Evolutionary conservation across 192 early-diverging fungal species (phyloP), one percentile per base, ranked within the genome.

Genomic region (Mortierella antarctica): DNA sequence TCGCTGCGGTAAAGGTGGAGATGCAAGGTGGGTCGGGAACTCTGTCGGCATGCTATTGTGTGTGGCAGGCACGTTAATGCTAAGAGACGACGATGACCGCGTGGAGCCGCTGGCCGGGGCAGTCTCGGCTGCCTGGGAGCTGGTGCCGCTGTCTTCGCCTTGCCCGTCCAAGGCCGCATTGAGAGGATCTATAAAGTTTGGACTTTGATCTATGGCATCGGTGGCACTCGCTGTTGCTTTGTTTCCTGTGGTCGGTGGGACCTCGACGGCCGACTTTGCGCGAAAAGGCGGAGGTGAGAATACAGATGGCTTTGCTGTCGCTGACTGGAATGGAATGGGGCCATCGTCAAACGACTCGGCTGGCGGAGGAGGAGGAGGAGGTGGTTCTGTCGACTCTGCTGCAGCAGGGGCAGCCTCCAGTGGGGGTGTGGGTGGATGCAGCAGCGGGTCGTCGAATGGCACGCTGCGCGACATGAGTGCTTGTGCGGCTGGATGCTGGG

Each of bases 371-470:
- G 6, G 23, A 15, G 41, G 20, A 21, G 54, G 54, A 5, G 42
- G 13, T 42, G 51, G 50, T 45, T 55, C 56, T 23, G 47, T 23
- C 13, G 46, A 15, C 15, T 61, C 17, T 41, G 46, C 59, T 17
- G 52, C 48, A 44, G 18, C 48, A 2, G 18, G 39, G 14, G 46
- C 15, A 21, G 40, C 3, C 15, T 57, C 55, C 7, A 56, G 63
- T 8, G 70, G 77, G 7, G 69, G 77, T 23, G 77, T 68, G 41
- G 77, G 59, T 20, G 77, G 77, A 42, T 80, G 77, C 40, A 80
- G 56, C 13, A 80, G 60, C 3, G 77, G 77, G 55, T 80, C 77
- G 55, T 80, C 77, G 23, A 72, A 72, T 5, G 77, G 77, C 45
- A 80, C 52, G 51, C 40, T 67, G 51, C 77, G 65, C 12, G 77